Percentiles rank a stretch among this genome's conserved stretches.
Evolutionary conservation across 2,329 filamentous ascomycete species (phyloP).

Genomic region (Aspergillus thermomutatus): DNA sequence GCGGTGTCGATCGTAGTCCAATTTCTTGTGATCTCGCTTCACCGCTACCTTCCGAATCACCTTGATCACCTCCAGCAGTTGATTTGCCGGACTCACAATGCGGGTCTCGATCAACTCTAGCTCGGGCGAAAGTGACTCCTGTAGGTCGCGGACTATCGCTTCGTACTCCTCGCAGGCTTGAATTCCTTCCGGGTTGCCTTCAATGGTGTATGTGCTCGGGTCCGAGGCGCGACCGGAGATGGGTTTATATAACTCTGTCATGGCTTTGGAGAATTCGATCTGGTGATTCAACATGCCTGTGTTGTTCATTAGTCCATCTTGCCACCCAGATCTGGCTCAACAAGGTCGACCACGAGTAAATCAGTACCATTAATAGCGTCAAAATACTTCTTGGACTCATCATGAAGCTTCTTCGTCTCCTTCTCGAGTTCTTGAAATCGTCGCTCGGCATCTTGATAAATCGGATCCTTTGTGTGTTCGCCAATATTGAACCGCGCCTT

Average conservation of each 20-base stretch:
- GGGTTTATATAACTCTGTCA: conserved; percentile 95
- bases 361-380: conserved; percentile 83
- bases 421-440: conserved; percentile 90
- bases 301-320: conserved; percentile 1
- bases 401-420: conserved; percentile 94
- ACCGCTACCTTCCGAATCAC: conserved; percentile 80
- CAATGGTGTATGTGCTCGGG: conserved; percentile 73
- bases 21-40: conserved; percentile 95
- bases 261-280: conserved; percentile 96
- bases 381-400: conserved; percentile 97
- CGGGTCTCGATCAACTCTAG: conserved; percentile 95
- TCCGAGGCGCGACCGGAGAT: conserved; percentile 96
- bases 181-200: conserved; percentile 91
- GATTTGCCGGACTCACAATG: conserved; percentile 87
- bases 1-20: conserved; percentile 90
- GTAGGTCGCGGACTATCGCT: conserved; percentile 80
- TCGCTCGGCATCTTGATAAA: conserved; percentile 92
- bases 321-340: not conserved
- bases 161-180: conserved; percentile 96
- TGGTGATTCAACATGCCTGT: conserved; percentile 89
- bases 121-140: conserved; percentile 83
- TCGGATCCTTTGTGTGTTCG: conserved; percentile 88
- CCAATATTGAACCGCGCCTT: conserved; percentile 92
- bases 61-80: conserved; percentile 93
- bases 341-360: not conserved